A percentile compares a stretch with the other conserved stretches of the same genome.
phyloP scores from a whole-genome alignment of 2,329 filamentous ascomycete genomes.

The Alternaria triticimaculans region DNA sequence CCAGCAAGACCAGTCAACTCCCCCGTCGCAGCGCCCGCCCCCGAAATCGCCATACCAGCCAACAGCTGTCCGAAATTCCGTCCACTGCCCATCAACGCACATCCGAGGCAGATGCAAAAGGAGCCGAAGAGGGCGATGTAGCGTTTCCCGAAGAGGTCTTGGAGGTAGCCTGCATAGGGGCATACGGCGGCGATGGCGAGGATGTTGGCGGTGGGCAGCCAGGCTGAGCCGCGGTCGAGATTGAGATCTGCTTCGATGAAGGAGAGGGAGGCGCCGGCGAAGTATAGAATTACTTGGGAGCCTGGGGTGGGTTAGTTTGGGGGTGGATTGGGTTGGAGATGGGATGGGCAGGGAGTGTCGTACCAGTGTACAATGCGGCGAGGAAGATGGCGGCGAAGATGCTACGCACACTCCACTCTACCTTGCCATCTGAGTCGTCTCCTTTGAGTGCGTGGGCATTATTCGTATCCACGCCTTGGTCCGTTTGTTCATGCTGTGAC shows the following conservation, averaged over 20 bases:
- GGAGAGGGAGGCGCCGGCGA: conserved; percentile 39
- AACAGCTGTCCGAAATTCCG: conserved; percentile 44
- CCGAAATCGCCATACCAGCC: conserved; percentile 43
- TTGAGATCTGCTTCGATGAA: conserved; percentile 40
- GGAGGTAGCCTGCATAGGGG: conserved; percentile 46
- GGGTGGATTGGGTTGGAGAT: not conserved
- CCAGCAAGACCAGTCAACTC: conserved; percentile 47
- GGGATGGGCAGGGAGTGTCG: not conserved
- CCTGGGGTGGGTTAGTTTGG: conserved; percentile 22
- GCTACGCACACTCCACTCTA: conserved; percentile 44
- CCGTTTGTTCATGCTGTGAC: conserved; percentile 31
- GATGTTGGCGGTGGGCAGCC: conserved; percentile 45
- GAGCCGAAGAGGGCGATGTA: conserved; percentile 46
- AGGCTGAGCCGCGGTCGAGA: conserved; percentile 31
- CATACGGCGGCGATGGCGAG: conserved; percentile 45
- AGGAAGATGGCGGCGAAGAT: conserved; percentile 47
- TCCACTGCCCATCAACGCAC: conserved; percentile 35
- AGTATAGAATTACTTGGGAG: conserved; percentile 46
- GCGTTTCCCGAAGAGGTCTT: conserved; percentile 46
- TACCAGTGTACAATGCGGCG: conserved; percentile 47
- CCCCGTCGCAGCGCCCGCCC: conserved; percentile 43
- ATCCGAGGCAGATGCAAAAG: conserved; percentile 39
- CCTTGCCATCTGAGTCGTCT: conserved; percentile 51
- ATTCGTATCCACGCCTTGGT: conserved; percentile 43
- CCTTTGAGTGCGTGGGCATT: conserved; percentile 48